Evolutionary conservation across 129 eudicot species (phyloP), one percentile per base, ranked within the genome.

Genomic region (Centella asiatica): DNA sequence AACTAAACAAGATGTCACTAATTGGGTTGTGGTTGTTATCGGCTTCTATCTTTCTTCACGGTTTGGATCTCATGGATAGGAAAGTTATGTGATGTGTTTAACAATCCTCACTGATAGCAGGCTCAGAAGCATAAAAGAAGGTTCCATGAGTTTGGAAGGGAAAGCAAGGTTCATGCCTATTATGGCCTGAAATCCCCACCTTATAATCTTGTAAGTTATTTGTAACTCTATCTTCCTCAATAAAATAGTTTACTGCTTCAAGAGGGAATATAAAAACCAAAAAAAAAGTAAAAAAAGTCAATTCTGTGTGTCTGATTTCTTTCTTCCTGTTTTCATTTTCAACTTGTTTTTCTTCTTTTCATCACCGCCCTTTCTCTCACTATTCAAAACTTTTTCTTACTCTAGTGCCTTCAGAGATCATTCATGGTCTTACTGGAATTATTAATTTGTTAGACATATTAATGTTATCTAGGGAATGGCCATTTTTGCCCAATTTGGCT

Each of bases 161-260:
- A 61, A 15, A 19, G 73, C 45, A 68, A 47, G 56, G 64, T 81
- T 68, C 28, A 40, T 31, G 81, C 87, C 58, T 86, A 81, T 68
- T 79, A 79, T 74, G 81, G 94, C 48, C 67, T 90, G 53, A 81
- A 58, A 69, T 47, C 63, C 7, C 83, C 84, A 29, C 87, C 94
- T 51, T 87, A 77, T 62, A 79, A 75, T 49, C 80, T 83, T 28
- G 97, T 90, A 69, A 81, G 95, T 77, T 17, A 20, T 19, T 5
- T 3, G 5, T 8, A 0, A 23, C 20, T 3, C n/a, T 3, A 24
- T 51, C 15, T 49, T 50, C 29, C 25, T 2, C 56, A 10, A 50
- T 23, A 8, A 9, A 2, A 13, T 40, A 40, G 46, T 40, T 2
- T 40, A 40, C 46, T 40, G 46, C 39, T n/a, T 34, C 39, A 34